Conservation (phyloP, 768 basidiomycete species). For the Lactarius sanguifluus region DNA sequence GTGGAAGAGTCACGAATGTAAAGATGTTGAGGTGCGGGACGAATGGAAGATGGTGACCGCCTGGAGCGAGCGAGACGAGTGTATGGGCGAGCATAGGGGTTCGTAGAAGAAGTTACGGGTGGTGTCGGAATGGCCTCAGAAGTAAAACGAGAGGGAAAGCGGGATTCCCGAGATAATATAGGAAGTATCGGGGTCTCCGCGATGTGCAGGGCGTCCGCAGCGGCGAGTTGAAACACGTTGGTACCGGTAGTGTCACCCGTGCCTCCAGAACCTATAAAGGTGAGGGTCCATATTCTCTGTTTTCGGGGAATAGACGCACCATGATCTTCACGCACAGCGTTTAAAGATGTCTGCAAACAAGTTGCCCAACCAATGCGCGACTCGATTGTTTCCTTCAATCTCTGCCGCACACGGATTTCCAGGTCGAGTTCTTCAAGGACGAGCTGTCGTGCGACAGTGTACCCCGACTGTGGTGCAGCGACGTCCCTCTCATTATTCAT, state of each 20-base stretch:
- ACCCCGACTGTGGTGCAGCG: not conserved
- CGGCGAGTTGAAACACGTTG: conserved; percentile 41
- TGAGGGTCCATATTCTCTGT: not conserved
- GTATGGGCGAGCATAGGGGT: conserved; percentile 32
- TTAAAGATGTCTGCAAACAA: conserved; percentile 41
- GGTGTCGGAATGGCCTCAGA: conserved; percentile 31
- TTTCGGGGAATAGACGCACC: conserved; percentile 3
- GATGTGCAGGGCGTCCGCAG: conserved; percentile 45
- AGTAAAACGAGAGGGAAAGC: conserved; percentile 27
- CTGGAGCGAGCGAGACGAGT: conserved; percentile 33
- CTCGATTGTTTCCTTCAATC: conserved; percentile 43
- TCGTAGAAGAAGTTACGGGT: conserved; percentile 28
- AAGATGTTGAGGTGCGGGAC: conserved; percentile 31
- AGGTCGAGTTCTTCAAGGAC: conserved; percentile 44
- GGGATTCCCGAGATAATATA: conserved; percentile 39
- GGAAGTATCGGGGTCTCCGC: conserved; percentile 42
- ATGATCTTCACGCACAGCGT: conserved; percentile 13
- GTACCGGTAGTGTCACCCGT: not conserved
- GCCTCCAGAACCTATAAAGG: conserved; percentile 3
- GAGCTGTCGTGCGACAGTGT: conserved; percentile 29
- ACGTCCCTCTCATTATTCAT: not conserved
- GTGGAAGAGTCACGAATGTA: conserved; percentile 41
- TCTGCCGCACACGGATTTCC: conserved; percentile 45
- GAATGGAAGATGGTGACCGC: conserved; percentile 31
- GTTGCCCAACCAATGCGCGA: conserved; percentile 49